A percentile compares a stretch with the other conserved stretches of the same genome.
phyloP scores from a whole-genome alignment of 345 rosid species.

The Boechera stricta region DNA sequence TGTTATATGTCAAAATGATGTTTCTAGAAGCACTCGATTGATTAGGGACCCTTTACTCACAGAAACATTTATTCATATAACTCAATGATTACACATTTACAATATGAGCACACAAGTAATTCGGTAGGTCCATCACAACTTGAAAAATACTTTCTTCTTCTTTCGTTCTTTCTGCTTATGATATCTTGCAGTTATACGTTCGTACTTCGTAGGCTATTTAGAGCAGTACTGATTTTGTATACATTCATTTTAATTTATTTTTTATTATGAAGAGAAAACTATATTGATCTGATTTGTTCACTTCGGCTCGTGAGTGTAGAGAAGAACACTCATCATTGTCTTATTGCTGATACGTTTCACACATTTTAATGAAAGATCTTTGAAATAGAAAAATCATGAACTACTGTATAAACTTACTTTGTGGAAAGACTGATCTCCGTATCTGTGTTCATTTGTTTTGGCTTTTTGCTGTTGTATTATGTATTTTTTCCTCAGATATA shows the following conservation, averaged over 20 bases:
- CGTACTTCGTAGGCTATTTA: neutral
- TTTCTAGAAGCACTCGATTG: conserved; percentile 50
- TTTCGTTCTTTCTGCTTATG: conserved; percentile 1
- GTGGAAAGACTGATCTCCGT: conserved; percentile 34
- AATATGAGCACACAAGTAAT: conserved; percentile 41
- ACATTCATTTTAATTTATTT: neutral
- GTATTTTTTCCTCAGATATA: conserved; percentile 4
- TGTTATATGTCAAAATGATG: conserved; percentile 29
- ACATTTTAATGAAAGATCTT: conserved; percentile 22
- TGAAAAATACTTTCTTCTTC: conserved; percentile 7
- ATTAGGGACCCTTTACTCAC: conserved; percentile 30
- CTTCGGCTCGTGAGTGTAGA: conserved; percentile 24
- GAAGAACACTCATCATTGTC: conserved; percentile 20
- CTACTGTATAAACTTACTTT: conserved; percentile 28
- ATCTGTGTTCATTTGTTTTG: conserved; percentile 35
- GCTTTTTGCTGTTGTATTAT: conserved; percentile 33
- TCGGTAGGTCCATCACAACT: conserved; percentile 44
- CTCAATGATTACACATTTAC: conserved; percentile 46
- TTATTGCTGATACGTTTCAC: conserved; percentile 29
- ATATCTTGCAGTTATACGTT: neutral
- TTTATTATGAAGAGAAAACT: neutral
- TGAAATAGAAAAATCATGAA: conserved; percentile 34
- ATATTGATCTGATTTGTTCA: conserved; percentile 6
- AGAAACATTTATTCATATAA: conserved; percentile 20
- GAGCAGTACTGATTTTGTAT: neutral